phyloP scores from a whole-genome alignment of 2,329 filamentous ascomycete species.

The Aspergillus candidus region DNA sequence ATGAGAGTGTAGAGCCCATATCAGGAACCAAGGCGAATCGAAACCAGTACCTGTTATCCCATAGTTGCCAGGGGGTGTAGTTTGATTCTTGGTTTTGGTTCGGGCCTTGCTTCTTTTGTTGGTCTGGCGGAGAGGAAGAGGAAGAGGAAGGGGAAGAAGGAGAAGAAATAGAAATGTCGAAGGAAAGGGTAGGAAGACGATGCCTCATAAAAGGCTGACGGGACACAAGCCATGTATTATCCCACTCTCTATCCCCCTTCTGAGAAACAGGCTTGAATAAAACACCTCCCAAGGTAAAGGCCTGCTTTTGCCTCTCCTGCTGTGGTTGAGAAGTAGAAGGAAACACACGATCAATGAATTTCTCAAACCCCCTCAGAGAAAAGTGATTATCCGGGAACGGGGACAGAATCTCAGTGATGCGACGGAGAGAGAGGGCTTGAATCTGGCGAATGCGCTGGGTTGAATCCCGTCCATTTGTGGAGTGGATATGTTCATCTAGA shows the following conservation, averaged over 20 bases:
- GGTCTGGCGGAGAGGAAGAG: not conserved
- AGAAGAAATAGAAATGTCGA: slow-evolving; percentile 14
- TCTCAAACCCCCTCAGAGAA: slow-evolving; percentile 39
- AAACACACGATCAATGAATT: slow-evolving; percentile 39
- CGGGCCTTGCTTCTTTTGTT: not conserved
- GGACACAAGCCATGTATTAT: slow-evolving; percentile 33
- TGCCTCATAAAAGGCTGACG: slow-evolving; percentile 33
- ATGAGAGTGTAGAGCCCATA: not conserved
- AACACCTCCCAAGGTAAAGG: slow-evolving; percentile 46
- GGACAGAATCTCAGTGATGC: slow-evolving; percentile 45
- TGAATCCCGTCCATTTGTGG: slow-evolving; percentile 6
- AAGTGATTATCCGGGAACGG: slow-evolving; percentile 39
- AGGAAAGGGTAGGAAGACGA: slow-evolving; percentile 15
- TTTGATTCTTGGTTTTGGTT: not conserved
- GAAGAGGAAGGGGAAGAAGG: not conserved
- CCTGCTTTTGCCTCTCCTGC: slow-evolving; percentile 22
- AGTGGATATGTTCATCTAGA: not conserved
- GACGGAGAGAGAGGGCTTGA: slow-evolving; percentile 43
- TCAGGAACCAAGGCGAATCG: slow-evolving; percentile 33
- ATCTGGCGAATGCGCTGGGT: slow-evolving; percentile 17
- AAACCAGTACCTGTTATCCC: slow-evolving; percentile 54
- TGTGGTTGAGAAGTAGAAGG: slow-evolving; percentile 10
- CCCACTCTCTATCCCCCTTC: slow-evolving; percentile 1
- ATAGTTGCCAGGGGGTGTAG: slow-evolving; percentile 37
- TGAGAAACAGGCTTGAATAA: slow-evolving; percentile 40